Percentiles rank a stretch among this genome's conserved stretches.
Conservation (phyloP, 805 yeast species). For the Candida loeiensis region DNA sequence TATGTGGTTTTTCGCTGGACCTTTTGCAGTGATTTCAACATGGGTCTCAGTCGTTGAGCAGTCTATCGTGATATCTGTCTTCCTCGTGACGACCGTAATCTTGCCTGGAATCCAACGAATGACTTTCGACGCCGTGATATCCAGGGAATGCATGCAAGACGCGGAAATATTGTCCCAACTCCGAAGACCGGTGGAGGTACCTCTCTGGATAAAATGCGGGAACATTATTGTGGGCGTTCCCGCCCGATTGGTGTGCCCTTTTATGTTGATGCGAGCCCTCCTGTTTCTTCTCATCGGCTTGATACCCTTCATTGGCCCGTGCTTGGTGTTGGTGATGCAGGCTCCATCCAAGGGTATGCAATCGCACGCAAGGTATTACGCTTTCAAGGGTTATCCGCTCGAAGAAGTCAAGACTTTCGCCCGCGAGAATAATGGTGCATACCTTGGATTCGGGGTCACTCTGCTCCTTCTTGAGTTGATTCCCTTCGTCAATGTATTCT, state of each 20-base stretch:
- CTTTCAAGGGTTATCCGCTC: slow-evolving; percentile 47
- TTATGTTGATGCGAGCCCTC: slow-evolving; percentile 35
- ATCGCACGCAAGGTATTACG: slow-evolving; percentile 55
- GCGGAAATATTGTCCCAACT: slow-evolving; percentile 40
- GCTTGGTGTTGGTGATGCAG: slow-evolving; percentile 44
- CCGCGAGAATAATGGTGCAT: slow-evolving; percentile 35
- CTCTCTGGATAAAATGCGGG: slow-evolving; percentile 28
- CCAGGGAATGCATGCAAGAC: slow-evolving; percentile 43
- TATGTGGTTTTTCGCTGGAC: slow-evolving; percentile 45
- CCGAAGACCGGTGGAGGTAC: slow-evolving; percentile 26
- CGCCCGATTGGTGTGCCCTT: slow-evolving; percentile 34
- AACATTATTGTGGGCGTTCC: slow-evolving; percentile 34
- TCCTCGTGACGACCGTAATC: slow-evolving; percentile 40
- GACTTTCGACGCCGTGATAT: slow-evolving; percentile 47
- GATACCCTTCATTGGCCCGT: slow-evolving; percentile 61
- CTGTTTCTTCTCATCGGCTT: slow-evolving; percentile 38
- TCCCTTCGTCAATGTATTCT: slow-evolving; percentile 52
- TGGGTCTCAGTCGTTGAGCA: slow-evolving; percentile 44
- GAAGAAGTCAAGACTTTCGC: slow-evolving; percentile 40
- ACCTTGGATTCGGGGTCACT: slow-evolving; percentile 51
- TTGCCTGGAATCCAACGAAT: slow-evolving; percentile 46
- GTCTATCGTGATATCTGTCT: slow-evolving; percentile 38
- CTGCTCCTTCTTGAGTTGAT: slow-evolving; percentile 50
- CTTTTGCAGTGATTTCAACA: slow-evolving; percentile 47
- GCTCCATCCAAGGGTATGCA: slow-evolving; percentile 54